phyloP scores from a whole-genome alignment of 305 asterid genomes.

The Vinca major region DNA sequence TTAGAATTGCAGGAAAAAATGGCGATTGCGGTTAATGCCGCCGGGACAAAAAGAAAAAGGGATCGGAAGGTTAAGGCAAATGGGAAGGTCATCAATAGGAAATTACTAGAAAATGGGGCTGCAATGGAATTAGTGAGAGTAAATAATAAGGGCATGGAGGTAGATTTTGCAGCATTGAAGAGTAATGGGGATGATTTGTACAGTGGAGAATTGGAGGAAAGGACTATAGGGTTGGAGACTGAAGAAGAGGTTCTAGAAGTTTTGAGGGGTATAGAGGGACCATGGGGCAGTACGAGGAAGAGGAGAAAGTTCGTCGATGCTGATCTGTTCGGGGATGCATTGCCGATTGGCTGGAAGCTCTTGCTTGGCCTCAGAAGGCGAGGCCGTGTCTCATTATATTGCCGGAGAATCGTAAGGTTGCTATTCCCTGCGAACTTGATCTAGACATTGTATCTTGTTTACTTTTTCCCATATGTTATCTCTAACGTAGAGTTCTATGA shows the following conservation, averaged over 20 bases:
- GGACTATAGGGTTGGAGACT: slow-evolving; percentile 54
- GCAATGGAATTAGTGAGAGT: slow-evolving; percentile 38
- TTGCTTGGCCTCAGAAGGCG: slow-evolving; percentile 72
- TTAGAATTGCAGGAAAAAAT: slow-evolving; percentile 31
- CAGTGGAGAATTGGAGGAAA: slow-evolving; percentile 45
- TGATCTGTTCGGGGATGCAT: slow-evolving; percentile 37
- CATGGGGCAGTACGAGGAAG: slow-evolving; percentile 92
- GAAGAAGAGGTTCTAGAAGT: slow-evolving; percentile 60
- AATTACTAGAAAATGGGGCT: slow-evolving; percentile 34
- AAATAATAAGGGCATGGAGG: slow-evolving; percentile 52
- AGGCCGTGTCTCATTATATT: slow-evolving; percentile 54
- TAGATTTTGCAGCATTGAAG: slow-evolving; percentile 52
- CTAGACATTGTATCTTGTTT: neutral
- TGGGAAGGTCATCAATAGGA: slow-evolving; percentile 18
- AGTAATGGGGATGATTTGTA: slow-evolving; percentile 57
- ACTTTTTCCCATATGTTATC: neutral
- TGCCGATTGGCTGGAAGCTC: slow-evolving; percentile 83
- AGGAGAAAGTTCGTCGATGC: slow-evolving; percentile 89
- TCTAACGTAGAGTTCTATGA: neutral
- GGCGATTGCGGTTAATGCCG: slow-evolving; percentile 25
- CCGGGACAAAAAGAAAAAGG: slow-evolving; percentile 36
- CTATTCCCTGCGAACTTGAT: slow-evolving; percentile 7
- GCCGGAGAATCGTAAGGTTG: slow-evolving; percentile 73
- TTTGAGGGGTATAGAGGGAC: slow-evolving; percentile 63
- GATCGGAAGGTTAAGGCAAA: slow-evolving; percentile 27